Evolutionary conservation across 1,284 basidiomycete genomes (phyloP).

Genomic region (Trichosporon coremiiforme): DNA sequence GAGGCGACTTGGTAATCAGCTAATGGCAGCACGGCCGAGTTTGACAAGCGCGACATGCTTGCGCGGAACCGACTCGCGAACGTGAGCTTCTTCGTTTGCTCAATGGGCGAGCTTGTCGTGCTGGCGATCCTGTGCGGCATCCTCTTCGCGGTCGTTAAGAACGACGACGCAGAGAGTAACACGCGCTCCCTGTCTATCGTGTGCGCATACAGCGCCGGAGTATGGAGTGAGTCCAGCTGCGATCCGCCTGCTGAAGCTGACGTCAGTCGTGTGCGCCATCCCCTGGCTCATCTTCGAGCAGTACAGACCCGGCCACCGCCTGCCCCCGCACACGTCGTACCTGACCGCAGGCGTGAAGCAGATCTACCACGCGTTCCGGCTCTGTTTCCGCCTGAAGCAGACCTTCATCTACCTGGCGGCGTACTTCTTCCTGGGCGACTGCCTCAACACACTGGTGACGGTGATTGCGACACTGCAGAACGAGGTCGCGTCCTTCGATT

Average conservation of each 20-base stretch:
- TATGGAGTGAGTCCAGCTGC: conserved; percentile 64
- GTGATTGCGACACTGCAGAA: conserved; percentile 78
- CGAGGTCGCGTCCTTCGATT: conserved; percentile 59
- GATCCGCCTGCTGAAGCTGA: conserved; percentile 57
- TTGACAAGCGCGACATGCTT: conserved; percentile 56
- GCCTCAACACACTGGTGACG: conserved; percentile 64
- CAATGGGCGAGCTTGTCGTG: conserved; percentile 52
- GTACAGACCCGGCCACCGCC: conserved; percentile 35
- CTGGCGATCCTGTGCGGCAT: conserved; percentile 56
- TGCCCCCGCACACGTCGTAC: conserved; percentile 31
- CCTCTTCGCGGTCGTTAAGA: conserved; percentile 63
- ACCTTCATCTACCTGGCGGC: conserved; percentile 58
- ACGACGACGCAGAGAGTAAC: conserved; percentile 76
- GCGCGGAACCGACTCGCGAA: conserved; percentile 36
- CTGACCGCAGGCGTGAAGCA: conserved; percentile 57
- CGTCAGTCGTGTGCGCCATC: conserved; percentile 45
- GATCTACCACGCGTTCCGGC: conserved; percentile 66
- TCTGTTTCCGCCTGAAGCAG: conserved; percentile 71
- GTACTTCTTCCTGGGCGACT: conserved; percentile 63
- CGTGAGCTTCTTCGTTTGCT: conserved; percentile 69
- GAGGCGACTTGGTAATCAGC: not conserved
- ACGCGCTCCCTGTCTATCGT: conserved; percentile 74
- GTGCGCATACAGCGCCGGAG: conserved; percentile 72
- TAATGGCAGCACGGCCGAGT: conserved; percentile 61
- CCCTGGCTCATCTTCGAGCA: conserved; percentile 36